Evolutionary conservation across 78 protist genomes (phyloP).

Genomic region (Dictyostelium capitatum): DNA sequence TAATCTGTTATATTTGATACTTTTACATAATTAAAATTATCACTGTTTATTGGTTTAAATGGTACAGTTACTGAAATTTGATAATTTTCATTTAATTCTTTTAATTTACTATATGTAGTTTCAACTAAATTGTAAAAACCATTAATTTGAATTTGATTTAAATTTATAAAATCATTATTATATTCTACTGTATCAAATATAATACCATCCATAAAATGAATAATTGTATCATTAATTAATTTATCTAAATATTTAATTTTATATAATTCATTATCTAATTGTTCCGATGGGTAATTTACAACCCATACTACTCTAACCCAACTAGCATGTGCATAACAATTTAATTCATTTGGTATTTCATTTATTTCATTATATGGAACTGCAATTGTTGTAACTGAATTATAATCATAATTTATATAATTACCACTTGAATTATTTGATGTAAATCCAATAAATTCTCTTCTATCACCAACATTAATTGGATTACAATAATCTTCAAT

Average conservation of each 20-base stretch:
- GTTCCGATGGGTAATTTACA: background rate
- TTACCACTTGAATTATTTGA: background rate
- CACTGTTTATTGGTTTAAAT: background rate
- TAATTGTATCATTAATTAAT: too few species aligned
- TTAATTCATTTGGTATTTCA: background rate
- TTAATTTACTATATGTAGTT: background rate
- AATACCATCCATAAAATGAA: too few species aligned
- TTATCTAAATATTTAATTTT: too few species aligned
- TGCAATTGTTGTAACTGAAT: background rate
- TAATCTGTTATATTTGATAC: background rate
- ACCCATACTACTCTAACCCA: background rate
- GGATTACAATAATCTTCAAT: background rate
- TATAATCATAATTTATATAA: background rate
- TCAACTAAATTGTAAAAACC: background rate
- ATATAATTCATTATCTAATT: background rate
- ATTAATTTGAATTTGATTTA: too few species aligned
- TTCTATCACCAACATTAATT: background rate
- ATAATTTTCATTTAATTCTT: background rate
- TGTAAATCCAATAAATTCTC: conserved; percentile 5
- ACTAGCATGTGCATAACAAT: background rate
- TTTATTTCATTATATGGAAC: background rate
- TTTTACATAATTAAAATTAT: background rate
- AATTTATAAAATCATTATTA: too few species aligned
- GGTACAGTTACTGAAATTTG: background rate
- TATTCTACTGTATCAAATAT: too few species aligned